Evolutionary conservation across 2,329 filamentous ascomycete genomes (phyloP).

Genomic region (Xenosphaeropsis pyriputrescens): DNA sequence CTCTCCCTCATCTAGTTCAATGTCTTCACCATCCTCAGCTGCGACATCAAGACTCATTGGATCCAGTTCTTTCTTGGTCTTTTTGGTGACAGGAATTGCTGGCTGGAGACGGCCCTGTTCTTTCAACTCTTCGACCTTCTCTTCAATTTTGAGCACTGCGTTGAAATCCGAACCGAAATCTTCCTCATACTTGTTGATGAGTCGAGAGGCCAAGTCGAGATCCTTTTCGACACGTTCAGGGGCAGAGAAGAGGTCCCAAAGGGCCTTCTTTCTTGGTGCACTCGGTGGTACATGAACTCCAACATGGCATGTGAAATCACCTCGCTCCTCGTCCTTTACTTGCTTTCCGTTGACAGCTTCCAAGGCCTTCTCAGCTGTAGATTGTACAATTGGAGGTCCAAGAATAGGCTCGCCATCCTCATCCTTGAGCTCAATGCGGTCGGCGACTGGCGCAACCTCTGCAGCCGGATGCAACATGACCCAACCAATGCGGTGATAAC

Average conservation of each 20-base stretch:
- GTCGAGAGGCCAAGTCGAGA: conserved; percentile 63
- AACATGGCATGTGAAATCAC: conserved; percentile 95
- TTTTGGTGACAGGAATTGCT: conserved; percentile 32
- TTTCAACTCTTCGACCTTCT: conserved; percentile 70
- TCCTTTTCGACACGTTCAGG: conserved; percentile 90
- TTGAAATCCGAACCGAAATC: conserved; percentile 69
- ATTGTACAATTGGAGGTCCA: conserved; percentile 24
- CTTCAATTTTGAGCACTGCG: conserved; percentile 67
- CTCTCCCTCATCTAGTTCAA: conserved; percentile 54
- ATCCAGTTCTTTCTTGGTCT: conserved; percentile 45
- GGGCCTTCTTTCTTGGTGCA: conserved; percentile 79
- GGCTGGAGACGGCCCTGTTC: conserved; percentile 66
- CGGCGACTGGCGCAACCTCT: conserved; percentile 48
- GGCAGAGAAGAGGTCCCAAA: conserved; percentile 93
- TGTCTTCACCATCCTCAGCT: conserved; percentile 47
- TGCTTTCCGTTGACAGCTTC: conserved; percentile 97
- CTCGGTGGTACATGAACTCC: conserved; percentile 85
- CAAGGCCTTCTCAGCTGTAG: conserved; percentile 71
- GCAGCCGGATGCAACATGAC: conserved; percentile 81
- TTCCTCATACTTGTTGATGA: conserved; percentile 73
- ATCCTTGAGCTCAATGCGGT: conserved; percentile 54
- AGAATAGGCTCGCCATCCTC: conserved; percentile 40
- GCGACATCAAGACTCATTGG: conserved; percentile 41
- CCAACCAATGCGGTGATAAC: conserved; percentile 96
- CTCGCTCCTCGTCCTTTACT: conserved; percentile 83